Evolutionary conservation across 2,329 filamentous ascomycete species (phyloP), one percentile per base, ranked within the genome.

Genomic region (Plectosphaerella plurivora): DNA sequence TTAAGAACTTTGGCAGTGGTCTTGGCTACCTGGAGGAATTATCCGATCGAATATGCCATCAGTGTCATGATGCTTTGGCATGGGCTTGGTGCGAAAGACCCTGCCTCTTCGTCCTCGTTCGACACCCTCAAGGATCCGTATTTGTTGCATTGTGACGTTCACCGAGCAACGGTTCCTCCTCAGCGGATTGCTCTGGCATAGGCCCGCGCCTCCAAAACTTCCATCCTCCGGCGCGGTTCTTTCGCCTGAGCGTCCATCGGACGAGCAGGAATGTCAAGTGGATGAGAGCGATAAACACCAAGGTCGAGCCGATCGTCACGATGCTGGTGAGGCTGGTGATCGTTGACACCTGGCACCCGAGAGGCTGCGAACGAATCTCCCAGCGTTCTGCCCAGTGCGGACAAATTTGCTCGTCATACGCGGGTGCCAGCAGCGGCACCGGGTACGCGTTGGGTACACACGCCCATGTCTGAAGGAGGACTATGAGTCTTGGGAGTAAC

Each of bases 361-460:
- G 54, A 2, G 67, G 64, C 8, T 57, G 62, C 18, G 71, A 69
- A 16, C 72, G 65, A 7, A 75, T 49, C 54, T 74, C 72, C 72
- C 71, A 75, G 16, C 70, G 60, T 62, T 69, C 67, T 16, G 52
- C 54, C 52, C 68, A 36, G 86, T 79, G 69, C 7, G 80, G 81
- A 56, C 80, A 83, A 10, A 81, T 68, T 48, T 76, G 63, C 41
- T 73, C 66, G 52, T 81, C 68, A 59, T 70, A 75, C 3, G 75
- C 72, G 2, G 79, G 80, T 2, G 78, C 78, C 15, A 83, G 65
- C 28, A 78, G 60, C 1, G 71, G 76, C 10, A 80, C 61, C 1
- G 55, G 51, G 52, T 74, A 63, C 15, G 68, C 64, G 55, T 81
- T 82, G 20, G 80, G 79, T 2, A 82, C 73, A 60, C 80, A 83